phyloP scores from a whole-genome alignment of 345 rosid genomes.

The Reutealis trisperma region DNA sequence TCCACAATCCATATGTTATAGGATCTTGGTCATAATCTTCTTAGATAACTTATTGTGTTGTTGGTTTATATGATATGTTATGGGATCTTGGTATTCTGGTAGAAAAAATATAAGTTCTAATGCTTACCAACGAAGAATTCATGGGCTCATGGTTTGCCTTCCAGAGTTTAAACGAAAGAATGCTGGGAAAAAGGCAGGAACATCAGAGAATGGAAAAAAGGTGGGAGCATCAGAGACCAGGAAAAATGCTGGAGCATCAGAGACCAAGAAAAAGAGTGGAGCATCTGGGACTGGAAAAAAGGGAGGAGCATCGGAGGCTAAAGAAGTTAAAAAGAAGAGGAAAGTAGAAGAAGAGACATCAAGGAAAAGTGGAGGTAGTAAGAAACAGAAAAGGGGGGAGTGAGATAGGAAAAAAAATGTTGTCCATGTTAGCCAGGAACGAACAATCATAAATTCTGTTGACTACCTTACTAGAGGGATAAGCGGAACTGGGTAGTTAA shows the following conservation, averaged over 20 bases:
- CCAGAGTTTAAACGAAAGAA: constrained; percentile 68
- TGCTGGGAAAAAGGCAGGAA: constrained; percentile 57
- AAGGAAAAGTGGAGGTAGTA: constrained; percentile 34
- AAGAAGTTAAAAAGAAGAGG: constrained; percentile 52
- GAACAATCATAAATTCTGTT: constrained; percentile 6
- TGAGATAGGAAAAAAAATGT: constrained; percentile 10
- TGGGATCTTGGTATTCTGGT: background rate
- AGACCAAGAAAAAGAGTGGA: constrained; percentile 50
- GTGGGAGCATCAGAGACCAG: constrained; percentile 31
- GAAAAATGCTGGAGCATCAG: constrained; percentile 50
- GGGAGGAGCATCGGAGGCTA: constrained; percentile 45
- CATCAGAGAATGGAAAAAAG: too few species aligned
- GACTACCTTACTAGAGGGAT: background rate
- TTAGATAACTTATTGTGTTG: background rate
- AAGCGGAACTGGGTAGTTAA: background rate
- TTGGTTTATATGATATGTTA: background rate
- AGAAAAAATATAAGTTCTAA: background rate
- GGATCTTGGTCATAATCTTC: background rate
- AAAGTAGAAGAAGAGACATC: constrained; percentile 38
- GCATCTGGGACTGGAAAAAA: constrained; percentile 45
- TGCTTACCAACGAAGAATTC: background rate
- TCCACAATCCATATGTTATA: background rate
- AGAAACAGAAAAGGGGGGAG: constrained; percentile 22
- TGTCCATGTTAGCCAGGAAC: background rate
- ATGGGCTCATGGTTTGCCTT: constrained; percentile 11